Conservation (phyloP, 164 flowering plant genomes). For the Platanus orientalis region DNA sequence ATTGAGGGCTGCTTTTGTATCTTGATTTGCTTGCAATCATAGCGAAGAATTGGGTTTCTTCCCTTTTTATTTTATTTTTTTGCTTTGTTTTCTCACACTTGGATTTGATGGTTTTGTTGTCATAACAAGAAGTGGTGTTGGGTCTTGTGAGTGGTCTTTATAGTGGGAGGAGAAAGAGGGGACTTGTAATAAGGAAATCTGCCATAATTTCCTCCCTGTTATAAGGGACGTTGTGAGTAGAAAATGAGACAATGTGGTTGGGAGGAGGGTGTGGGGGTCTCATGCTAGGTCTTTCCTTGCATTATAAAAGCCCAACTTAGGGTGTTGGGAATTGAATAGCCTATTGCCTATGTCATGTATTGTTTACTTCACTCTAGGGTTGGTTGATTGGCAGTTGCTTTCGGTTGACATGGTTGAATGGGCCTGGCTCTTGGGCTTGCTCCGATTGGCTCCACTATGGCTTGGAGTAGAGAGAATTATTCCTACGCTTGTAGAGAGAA, state of each 20-base stretch:
- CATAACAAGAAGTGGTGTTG: conserved; percentile 9
- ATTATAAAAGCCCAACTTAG: conserved; percentile 14
- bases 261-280: too few species aligned
- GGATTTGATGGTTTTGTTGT: conserved; percentile 16
- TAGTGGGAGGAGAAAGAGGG: conserved; percentile 24
- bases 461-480: too few species aligned
- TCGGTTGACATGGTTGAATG: conserved; percentile 21
- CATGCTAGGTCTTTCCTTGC: conserved; percentile 24
- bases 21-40: conserved; percentile 25
- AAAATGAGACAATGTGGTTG: conserved; percentile 50
- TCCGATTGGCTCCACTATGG: too few species aligned
- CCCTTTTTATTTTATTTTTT: too few species aligned
- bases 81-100: conserved; percentile 1
- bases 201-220: conserved; percentile 88
- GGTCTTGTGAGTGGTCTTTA: conserved; percentile 8
- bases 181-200: conserved; percentile 23
- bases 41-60: conserved; percentile 12
- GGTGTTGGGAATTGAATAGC: conserved; percentile 12
- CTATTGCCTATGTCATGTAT: conserved; percentile 5
- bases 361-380: neutral
- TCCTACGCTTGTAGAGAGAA: too few species aligned
- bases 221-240: conserved; percentile 62
- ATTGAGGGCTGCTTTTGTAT: conserved; percentile 9
- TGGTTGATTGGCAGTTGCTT: conserved; percentile 24
- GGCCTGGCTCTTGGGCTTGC: too few species aligned